Evolutionary conservation across 2,329 filamentous ascomycete genomes (phyloP), one percentile per base, ranked within the genome.

Genomic region (Cladosporium austrohemisphaericum): DNA sequence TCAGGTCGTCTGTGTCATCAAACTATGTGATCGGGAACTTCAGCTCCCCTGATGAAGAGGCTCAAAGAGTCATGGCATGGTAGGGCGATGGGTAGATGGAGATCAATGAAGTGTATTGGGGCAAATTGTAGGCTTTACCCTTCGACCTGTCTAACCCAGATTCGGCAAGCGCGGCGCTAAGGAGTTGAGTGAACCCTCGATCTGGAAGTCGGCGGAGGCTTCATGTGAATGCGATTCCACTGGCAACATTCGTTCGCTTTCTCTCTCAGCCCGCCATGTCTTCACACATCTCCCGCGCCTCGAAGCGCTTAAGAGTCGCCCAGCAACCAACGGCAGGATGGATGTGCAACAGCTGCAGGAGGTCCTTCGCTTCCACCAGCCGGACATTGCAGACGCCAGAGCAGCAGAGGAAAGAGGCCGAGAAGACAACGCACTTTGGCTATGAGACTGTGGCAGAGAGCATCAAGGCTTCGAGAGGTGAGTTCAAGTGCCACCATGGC

Each of bases 351-450:
- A 50, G 33, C 40, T 52, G 50, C 46, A 36, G 37, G 46, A 25
- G 45, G 18, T 49, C 44, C 3, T 49, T 45, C 36, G 41, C 45
- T 14, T 49, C 45, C 4, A 52, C 44, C 16, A 32, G 20, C 26
- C 31, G 40, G 20, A 58, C 67, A 51, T 57, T 50, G 19, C 47
- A 52, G 33, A 60, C 64, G 45, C 60, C 66, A 64, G 52, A 57
- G 57, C 57, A 64, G 55, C 63, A 72, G 49, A 62, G 61, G 33
- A 64, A 64, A 55, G 63, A 70, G 45, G 57, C 75, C 57, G 74
- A 80, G 58, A 76, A 77, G 52, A 84, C 84, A 54, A 95, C 91
- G 41, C 90, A 95, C 72, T 96, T 96, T 68, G 91, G 91, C 44
- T 96, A 89, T 68, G 80, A 91, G 71, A 92, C 88, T 33, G 78